Evolutionary conservation across 805 yeast genomes (phyloP).

Genomic region (Kluyveromyces lactis): DNA sequence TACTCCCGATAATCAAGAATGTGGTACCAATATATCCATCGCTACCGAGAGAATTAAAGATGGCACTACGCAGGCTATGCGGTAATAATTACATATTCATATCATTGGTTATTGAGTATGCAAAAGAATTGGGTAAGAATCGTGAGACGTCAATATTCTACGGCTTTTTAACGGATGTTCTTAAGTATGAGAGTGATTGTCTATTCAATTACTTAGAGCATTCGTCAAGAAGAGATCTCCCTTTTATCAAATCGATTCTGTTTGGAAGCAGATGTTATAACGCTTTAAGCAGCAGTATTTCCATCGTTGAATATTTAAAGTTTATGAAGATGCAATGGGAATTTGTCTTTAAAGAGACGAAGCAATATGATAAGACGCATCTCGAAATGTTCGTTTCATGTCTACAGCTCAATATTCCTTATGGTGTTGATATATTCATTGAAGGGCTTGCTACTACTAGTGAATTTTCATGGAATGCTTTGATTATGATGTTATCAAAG

Average conservation of each 20-base stretch:
- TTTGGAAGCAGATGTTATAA: constrained; percentile 30
- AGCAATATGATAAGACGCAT: background rate
- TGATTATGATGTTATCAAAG: constrained; percentile 7
- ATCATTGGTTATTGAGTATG: constrained; percentile 16
- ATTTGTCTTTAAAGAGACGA: constrained; percentile 7
- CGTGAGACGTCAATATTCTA: constrained; percentile 12
- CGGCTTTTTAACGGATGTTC: constrained; percentile 10
- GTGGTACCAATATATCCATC: constrained; percentile 23
- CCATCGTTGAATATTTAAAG: constrained; percentile 17
- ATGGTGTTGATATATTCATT: constrained; percentile 12
- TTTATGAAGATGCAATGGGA: constrained; percentile 16
- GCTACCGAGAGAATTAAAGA: constrained; percentile 6
- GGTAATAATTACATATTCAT: constrained; percentile 12
- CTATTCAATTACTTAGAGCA: constrained; percentile 11
- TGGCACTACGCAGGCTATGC: constrained; percentile 6
- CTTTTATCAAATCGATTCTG: constrained; percentile 14
- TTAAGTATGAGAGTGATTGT: constrained; percentile 7
- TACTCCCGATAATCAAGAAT: constrained; percentile 10
- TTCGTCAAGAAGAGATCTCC: constrained; percentile 6
- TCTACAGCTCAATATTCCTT: constrained; percentile 5
- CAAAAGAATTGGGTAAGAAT: constrained; percentile 8
- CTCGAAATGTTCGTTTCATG: constrained; percentile 6
- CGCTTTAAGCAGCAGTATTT: constrained; percentile 12
- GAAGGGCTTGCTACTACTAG: constrained; percentile 13
- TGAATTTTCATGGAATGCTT: constrained; percentile 6